These are phyloP conservation scores for Aegilops longissima DNA, from an alignment of 176 grass and related monocot genomes.

Conservation along the genomic window DNA sequence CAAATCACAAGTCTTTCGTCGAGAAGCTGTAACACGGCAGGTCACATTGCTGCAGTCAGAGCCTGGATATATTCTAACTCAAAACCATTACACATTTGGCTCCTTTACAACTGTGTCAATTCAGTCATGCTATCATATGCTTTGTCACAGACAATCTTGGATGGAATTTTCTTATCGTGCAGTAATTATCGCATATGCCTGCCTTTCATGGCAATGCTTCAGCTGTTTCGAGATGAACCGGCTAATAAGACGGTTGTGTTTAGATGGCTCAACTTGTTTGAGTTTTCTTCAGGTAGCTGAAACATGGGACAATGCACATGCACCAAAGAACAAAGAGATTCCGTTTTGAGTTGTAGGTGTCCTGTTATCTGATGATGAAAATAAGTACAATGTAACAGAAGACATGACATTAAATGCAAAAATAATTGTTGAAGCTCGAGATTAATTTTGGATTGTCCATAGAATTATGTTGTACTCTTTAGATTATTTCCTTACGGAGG, in stretches of 20 bases:
- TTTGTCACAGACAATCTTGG: neutral
- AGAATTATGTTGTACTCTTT: too few relatives aligned
- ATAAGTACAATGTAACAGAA: neutral
- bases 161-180: neutral
- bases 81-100: slow-evolving; percentile 28
- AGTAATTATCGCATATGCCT: neutral
- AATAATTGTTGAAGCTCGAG: neutral
- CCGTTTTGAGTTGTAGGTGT: neutral
- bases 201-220: neutral
- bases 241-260: neutral
- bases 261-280: neutral
- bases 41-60: neutral
- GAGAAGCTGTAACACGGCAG: slow-evolving; percentile 17
- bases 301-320: neutral
- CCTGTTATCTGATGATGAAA: neutral
- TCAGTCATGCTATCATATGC: slow-evolving; percentile 12
- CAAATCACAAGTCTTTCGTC: neutral
- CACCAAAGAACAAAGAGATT: neutral
- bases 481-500: too few relatives aligned
- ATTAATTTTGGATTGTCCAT: neutral
- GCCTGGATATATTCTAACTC: neutral
- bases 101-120: slow-evolving; percentile 3
- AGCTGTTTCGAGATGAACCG: neutral
- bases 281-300: neutral
- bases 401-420: neutral